phyloP scores from a whole-genome alignment of 2,329 filamentous ascomycete genomes.

The Pestalotiopsis fici region DNA sequence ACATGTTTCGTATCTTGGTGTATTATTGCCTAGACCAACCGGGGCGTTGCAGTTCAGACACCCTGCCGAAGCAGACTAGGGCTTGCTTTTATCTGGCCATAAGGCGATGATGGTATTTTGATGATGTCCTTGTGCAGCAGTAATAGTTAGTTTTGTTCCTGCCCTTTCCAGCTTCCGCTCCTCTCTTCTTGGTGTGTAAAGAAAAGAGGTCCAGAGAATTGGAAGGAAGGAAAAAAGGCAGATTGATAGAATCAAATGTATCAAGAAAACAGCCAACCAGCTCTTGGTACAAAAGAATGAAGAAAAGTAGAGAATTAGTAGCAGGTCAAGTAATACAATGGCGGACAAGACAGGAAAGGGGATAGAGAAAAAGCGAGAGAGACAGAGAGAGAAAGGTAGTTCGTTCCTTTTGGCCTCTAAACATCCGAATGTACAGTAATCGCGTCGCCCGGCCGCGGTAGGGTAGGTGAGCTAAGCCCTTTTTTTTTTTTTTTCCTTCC shows the following conservation, averaged over 20 bases:
- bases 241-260: no score
- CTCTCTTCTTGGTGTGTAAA: neutral
- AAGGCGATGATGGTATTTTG: neutral
- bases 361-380: no score
- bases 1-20: conserved; percentile 8
- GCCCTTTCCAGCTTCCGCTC: no score
- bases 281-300: neutral
- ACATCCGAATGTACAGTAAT: neutral
- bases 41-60: neutral
- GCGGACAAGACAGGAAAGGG: no score
- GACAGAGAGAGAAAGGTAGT: neutral
- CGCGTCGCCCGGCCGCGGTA: neutral
- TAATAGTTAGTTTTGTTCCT: no score
- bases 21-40: neutral
- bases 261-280: neutral
- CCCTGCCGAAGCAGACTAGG: conserved; percentile 11
- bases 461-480: neutral
- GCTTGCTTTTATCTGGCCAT: conserved; percentile 3
- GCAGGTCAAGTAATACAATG: neutral
- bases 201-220: neutral
- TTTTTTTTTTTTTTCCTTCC: no score
- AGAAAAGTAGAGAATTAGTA: neutral
- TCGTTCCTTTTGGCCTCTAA: neutral
- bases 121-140: neutral
- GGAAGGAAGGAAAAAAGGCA: no score